Evolutionary conservation across 345 rosid species (phyloP), one percentile per base, ranked within the genome.

Genomic region (Salix suchowensis): DNA sequence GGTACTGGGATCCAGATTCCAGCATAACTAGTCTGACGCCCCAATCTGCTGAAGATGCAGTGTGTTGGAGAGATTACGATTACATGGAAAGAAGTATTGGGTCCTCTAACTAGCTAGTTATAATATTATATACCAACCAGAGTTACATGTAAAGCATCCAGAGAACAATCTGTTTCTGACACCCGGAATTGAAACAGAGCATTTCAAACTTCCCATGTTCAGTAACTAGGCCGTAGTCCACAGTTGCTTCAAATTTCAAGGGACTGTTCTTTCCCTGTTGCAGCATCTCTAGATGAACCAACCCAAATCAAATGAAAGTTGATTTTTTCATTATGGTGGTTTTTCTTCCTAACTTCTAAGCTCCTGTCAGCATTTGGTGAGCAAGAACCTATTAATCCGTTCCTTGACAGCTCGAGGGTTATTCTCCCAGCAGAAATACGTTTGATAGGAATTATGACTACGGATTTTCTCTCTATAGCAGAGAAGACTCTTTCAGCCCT

Each of bases 401-500:
- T 71, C 48, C 12, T 44, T 4, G 0, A 39, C 75, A n/a, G 66
- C 46, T 46, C 65, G n/a, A 15, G 60, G 0, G 48, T 32, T 16
- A 58, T 18, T 60, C 60, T 54, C 73, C 65, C 39, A 36, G n/a
- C 16, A 19, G 8, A 40, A 61, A 78, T 68, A 65, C 5, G 72
- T 55, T 28, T 40, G 16, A 34, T 4, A 6, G 37, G 71, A 24
- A 46, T 73, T 71, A 10, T 36, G 61, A 18, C 26, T 23, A 32
- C 32, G 70, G 19, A 44, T 71, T 58, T 67, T 67, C 24, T 42
- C 72, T 71, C 36, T 68, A 14, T 75, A 66, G 72, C 82, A 39
- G 24, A 67, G 50, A 81, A 54, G 13, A 84, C 86, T 76, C 80
- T 83, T 67, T 87, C 87, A 5, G 94, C 90, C 62, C 68, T 82